Evolutionary conservation across 352 stramenopile species (phyloP).

Genomic region (Phytophthora megakarya): DNA sequence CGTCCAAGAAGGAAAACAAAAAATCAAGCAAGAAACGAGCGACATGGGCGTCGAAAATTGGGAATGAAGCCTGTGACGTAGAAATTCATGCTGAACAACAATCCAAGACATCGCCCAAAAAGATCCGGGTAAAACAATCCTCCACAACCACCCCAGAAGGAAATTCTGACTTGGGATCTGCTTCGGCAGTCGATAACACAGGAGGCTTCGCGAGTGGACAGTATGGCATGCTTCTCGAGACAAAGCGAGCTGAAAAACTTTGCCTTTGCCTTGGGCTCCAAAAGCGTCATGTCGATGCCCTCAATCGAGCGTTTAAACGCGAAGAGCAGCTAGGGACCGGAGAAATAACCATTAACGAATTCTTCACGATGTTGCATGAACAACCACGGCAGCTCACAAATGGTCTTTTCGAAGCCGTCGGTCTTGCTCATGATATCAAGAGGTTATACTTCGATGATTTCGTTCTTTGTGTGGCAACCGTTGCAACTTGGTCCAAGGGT

Average conservation of each 20-base stretch:
- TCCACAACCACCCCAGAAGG: not conserved
- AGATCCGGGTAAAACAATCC: slow-evolving; percentile 25
- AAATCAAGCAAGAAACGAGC: not conserved
- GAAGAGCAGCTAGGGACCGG: slow-evolving; percentile 55
- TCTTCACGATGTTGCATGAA: slow-evolving; percentile 58
- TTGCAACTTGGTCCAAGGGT: slow-evolving; percentile 50
- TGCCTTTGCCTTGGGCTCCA: slow-evolving; percentile 55
- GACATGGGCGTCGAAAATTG: not conserved
- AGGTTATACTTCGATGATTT: slow-evolving; percentile 67
- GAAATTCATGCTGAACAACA: not conserved
- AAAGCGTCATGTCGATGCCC: slow-evolving; percentile 44
- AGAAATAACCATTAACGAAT: slow-evolving; percentile 65
- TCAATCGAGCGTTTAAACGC: slow-evolving; percentile 44
- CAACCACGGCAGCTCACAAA: slow-evolving; percentile 61
- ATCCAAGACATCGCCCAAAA: not conserved
- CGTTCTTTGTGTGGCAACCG: slow-evolving; percentile 56
- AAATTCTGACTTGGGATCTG: not conserved
- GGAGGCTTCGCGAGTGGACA: slow-evolving; percentile 44
- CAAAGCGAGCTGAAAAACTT: slow-evolving; percentile 47
- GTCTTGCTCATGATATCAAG: slow-evolving; percentile 32
- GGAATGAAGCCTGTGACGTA: not conserved
- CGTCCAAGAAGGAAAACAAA: not conserved
- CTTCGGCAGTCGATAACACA: not conserved
- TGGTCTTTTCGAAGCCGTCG: slow-evolving; percentile 56
- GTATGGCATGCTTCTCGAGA: slow-evolving; percentile 59